Percentiles rank a stretch among this genome's conserved stretches.
These are phyloP conservation scores for Venturia effusa DNA, from an alignment of 2,329 filamentous ascomycete species.

Conservation along the genomic window DNA sequence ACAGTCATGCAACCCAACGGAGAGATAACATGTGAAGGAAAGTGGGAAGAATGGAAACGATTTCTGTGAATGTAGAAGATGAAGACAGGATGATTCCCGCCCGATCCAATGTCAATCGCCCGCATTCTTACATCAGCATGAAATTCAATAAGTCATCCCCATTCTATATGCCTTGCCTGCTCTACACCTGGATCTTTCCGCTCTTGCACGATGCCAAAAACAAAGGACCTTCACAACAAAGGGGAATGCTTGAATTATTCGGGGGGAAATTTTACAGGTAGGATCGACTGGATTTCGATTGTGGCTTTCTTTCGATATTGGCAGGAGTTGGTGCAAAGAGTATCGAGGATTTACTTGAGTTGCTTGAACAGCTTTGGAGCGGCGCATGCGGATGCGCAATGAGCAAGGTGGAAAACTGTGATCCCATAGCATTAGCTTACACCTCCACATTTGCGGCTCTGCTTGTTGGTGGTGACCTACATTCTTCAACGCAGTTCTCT, in stretches of 20 bases:
- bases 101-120: background rate
- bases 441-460: conserved; percentile 9
- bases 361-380: conserved; percentile 90
- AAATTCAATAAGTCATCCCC: conserved; percentile 1
- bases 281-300: background rate
- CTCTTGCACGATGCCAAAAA: background rate
- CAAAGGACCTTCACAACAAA: background rate
- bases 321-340: background rate
- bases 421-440: background rate
- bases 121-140: background rate
- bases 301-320: background rate
- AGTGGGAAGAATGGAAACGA: background rate
- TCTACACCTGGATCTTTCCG: background rate
- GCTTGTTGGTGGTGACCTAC: conserved; percentile 47
- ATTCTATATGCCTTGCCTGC: conserved; percentile 3
- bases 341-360: conserved; percentile 61
- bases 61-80: background rate
- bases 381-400: conserved; percentile 87
- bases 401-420: conserved; percentile 93
- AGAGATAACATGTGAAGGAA: background rate
- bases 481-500: conserved; percentile 99
- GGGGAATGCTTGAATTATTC: background rate
- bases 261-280: background rate
- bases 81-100: background rate
- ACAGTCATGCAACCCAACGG: background rate